phyloP scores from a whole-genome alignment of 2,329 filamentous ascomycete genomes.

The Dactylonectria estremocensis region DNA sequence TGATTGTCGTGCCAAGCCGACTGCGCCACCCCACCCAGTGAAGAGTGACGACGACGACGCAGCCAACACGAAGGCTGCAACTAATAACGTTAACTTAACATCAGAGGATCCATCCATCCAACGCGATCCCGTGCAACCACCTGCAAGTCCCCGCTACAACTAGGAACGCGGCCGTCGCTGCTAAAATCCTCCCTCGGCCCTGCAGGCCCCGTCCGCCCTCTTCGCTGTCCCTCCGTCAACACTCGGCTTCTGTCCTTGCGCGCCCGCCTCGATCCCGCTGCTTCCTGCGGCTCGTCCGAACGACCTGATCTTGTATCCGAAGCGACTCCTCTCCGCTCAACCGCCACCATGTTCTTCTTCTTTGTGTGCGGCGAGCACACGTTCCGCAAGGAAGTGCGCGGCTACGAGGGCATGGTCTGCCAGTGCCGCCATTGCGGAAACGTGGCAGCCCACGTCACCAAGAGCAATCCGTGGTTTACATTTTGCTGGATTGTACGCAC shows the following conservation, averaged over 20 bases:
- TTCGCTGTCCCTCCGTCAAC: constrained; percentile 28
- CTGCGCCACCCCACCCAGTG: constrained; percentile 28
- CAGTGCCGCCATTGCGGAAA: constrained; percentile 79
- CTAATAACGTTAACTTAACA: too few species aligned
- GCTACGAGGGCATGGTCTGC: constrained; percentile 74
- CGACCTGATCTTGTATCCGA: background rate
- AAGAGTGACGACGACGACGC: constrained; percentile 21
- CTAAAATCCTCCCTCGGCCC: constrained; percentile 10
- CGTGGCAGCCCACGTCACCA: constrained; percentile 72
- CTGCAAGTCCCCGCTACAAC: constrained; percentile 5
- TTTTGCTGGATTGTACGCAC: constrained; percentile 79
- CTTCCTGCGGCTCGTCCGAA: background rate
- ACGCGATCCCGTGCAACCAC: too few species aligned
- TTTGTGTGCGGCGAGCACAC: constrained; percentile 75
- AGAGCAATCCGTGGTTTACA: constrained; percentile 81
- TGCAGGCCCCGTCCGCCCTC: background rate
- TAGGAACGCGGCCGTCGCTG: background rate
- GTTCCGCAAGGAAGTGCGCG: constrained; percentile 71
- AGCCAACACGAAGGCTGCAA: background rate
- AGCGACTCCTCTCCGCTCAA: background rate
- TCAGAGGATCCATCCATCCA: too few species aligned
- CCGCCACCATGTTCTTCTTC: constrained; percentile 70
- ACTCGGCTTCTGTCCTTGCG: constrained; percentile 18
- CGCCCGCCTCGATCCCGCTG: background rate
- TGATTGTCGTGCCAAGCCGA: constrained; percentile 20